These are phyloP conservation scores for Eragrostis nindensis DNA, from an alignment of 176 grass and related monocot species.

Conservation along the genomic window DNA sequence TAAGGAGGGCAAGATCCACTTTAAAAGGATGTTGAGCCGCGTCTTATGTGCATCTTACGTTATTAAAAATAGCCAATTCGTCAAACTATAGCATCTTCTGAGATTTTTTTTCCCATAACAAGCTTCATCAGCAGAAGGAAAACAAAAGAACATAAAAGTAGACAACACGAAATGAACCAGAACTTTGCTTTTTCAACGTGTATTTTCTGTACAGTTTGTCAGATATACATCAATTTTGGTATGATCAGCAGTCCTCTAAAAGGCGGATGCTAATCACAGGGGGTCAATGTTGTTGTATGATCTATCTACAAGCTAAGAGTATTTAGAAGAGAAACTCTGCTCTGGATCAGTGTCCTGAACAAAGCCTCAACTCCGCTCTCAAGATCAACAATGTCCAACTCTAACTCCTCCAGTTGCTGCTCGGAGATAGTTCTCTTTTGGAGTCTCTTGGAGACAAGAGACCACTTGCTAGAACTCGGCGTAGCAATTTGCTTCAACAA, in stretches of 20 bases:
- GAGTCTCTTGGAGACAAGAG: conserved; percentile 34
- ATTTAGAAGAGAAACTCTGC: conserved; percentile 26
- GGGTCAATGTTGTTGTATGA: neutral
- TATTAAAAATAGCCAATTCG: neutral
- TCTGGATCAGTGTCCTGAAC: conserved; percentile 32
- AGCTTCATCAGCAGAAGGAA: too few relatives aligned
- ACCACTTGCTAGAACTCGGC: conserved; percentile 33
- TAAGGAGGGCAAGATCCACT: conserved; percentile 21
- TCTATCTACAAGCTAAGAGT: conserved; percentile 38
- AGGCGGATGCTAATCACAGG: conserved; percentile 3
- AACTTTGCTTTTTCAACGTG: neutral
- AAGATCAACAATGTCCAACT: conserved; percentile 34
- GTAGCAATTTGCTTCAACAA: conserved; percentile 10
- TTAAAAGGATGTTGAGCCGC: conserved; percentile 15
- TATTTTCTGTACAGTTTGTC: neutral
- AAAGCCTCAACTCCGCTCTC: conserved; percentile 18
- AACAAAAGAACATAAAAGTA: too few relatives aligned
- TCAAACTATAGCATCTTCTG: neutral
- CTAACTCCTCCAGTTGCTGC: conserved; percentile 36
- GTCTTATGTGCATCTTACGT: neutral
- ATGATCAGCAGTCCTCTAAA: conserved; percentile 17
- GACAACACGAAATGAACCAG: neutral
- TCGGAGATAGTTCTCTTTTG: conserved; percentile 31
- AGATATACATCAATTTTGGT: neutral
- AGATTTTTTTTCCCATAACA: neutral